These are phyloP conservation scores for Eutrema heterophyllum DNA, from an alignment of 345 rosid genomes.

Conservation along the genomic window DNA sequence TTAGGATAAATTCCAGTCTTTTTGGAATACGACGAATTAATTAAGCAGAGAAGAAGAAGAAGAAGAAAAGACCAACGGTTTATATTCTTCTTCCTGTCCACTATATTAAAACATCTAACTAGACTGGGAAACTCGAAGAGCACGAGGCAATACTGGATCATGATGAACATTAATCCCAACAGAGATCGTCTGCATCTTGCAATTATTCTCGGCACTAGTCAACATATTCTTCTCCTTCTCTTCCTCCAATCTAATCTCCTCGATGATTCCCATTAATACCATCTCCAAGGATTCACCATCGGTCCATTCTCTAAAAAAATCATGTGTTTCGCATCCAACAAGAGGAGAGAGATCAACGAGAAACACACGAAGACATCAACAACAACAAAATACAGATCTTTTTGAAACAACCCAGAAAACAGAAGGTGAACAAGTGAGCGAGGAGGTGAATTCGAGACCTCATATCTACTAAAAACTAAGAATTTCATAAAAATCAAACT, in stretches of 20 bases:
- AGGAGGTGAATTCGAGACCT: too few relatives aligned
- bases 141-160: conserved; percentile 26
- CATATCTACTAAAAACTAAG: too few relatives aligned
- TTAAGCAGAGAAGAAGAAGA: background rate
- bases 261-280: conserved; percentile 36
- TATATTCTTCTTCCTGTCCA: background rate
- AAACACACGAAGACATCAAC: too few relatives aligned
- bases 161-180: conserved; percentile 13
- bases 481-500: too few relatives aligned
- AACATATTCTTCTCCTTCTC: conserved; percentile 23
- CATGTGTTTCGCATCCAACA: too few relatives aligned
- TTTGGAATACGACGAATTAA: conserved; percentile 6
- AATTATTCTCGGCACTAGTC: background rate
- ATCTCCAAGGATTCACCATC: conserved; percentile 62
- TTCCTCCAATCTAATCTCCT: conserved; percentile 20
- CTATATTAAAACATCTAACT: background rate
- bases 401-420: too few relatives aligned
- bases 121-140: conserved; percentile 26
- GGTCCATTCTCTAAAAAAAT: conserved; percentile 54
- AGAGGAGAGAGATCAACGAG: too few relatives aligned
- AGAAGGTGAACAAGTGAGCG: too few relatives aligned
- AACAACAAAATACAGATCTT: too few relatives aligned
- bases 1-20: conserved; percentile 12
- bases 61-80: background rate
- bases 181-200: conserved; percentile 30